Percentiles rank a stretch among this genome's conserved stretches.
Conservation (phyloP, 331 rosid genomes). For the Acacia concinna region DNA sequence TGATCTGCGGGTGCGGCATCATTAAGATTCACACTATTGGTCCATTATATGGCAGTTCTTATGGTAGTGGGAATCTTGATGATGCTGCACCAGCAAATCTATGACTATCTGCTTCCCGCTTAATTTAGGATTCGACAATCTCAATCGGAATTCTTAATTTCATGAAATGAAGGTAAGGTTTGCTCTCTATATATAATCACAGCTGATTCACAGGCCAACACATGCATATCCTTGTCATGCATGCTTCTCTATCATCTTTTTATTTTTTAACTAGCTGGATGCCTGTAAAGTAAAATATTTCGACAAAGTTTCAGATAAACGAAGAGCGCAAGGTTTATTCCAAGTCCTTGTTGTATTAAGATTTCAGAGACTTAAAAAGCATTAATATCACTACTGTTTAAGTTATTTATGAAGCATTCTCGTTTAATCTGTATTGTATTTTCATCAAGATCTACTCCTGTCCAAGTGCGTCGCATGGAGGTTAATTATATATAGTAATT, state of each 20-base stretch:
- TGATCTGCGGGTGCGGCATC: conserved; percentile 56
- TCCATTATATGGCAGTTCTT: not conserved
- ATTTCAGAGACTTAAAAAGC: not conserved
- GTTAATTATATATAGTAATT: not conserved
- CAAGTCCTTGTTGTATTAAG: not conserved
- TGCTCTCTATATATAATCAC: not conserved
- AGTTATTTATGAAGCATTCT: not conserved
- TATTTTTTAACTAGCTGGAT: not conserved
- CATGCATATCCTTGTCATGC: not conserved
- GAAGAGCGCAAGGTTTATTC: not conserved
- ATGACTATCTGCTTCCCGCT: conserved; percentile 36
- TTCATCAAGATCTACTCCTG: not conserved
- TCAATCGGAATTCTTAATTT: not conserved
- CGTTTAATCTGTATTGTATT: not conserved
- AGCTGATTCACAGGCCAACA: no score
- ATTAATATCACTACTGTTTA: not conserved
- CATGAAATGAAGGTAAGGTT: conserved; percentile 28
- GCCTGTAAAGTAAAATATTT: not conserved
- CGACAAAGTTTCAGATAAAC: not conserved
- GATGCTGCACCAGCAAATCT: conserved; percentile 76
- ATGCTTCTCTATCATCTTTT: conserved; percentile 3
- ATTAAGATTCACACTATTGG: conserved; percentile 66
- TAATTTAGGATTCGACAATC: conserved; percentile 1
- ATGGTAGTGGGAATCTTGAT: conserved; percentile 70
- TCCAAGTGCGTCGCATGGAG: not conserved